A percentile compares a stretch with the other conserved stretches of the same genome.
These are phyloP conservation scores for Mortierella sp. DNA, from an alignment of 371 early-diverging fungal species.

Conservation along the genomic window DNA sequence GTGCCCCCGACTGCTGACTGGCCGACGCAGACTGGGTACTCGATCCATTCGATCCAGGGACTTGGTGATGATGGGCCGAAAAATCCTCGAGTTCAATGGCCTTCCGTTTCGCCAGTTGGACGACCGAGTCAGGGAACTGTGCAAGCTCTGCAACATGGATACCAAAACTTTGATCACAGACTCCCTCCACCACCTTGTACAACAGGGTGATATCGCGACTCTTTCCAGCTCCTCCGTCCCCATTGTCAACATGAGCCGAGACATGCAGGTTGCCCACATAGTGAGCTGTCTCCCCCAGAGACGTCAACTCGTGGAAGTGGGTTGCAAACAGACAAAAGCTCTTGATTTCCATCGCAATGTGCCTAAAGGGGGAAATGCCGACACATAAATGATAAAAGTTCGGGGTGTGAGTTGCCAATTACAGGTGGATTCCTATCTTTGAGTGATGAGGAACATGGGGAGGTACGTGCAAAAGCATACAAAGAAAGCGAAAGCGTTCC, in stretches of 20 bases:
- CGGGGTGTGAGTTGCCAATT: background rate
- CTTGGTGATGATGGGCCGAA: conserved; percentile 16
- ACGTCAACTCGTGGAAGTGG: conserved; percentile 98
- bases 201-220: conserved; percentile 82
- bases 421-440: background rate
- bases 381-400: background rate
- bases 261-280: conserved; percentile 93
- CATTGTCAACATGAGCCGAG: conserved; percentile 74
- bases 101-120: conserved; percentile 88
- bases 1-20: conserved; percentile 7
- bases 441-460: background rate
- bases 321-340: conserved; percentile 96
- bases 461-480: conserved; percentile 1
- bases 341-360: conserved; percentile 84
- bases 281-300: conserved; percentile 75
- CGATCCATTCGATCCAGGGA: background rate
- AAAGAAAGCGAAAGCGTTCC: conserved; percentile 7
- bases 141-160: conserved; percentile 98
- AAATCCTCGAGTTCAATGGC: conserved; percentile 88
- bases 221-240: conserved; percentile 31
- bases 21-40: background rate
- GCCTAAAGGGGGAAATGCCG: conserved; percentile 58
- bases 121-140: conserved; percentile 90
- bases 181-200: conserved; percentile 88
- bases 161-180: conserved; percentile 98